Evolutionary conservation across 768 basidiomycete genomes (phyloP), one percentile per base, ranked within the genome.

Genomic region (Psilocybe azurescens): DNA sequence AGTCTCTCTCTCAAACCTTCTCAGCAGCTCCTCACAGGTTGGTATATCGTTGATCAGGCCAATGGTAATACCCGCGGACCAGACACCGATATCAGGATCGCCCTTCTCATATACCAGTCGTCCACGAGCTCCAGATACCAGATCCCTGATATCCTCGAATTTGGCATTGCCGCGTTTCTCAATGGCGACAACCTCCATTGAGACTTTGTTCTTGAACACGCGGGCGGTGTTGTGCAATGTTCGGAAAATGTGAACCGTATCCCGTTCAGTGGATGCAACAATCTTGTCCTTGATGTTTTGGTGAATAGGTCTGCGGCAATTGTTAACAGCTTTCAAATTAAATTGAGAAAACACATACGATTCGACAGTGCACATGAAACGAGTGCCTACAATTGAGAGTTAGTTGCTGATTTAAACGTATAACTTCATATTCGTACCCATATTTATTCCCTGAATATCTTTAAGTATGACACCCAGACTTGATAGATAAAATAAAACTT

Each of bases 361-460:
- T 74, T 97, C 95, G 10, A 88, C 86, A 1, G 94, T 96, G 73
- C 91, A 92, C 93, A 97, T 90, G 79, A 97, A 96, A 5, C 94
- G 86, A 8, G 95, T 95, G 11, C 91, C 81, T 67, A 36, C 8
- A 39, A 10, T 47, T 39, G 32, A 70, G 79, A 13, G 8, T 39
- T 14, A 51, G 32, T 16, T 38, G 20, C 13, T 38, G 24, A 44
- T 3, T 32, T n/a, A 59, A 32, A 39, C 28, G 28, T 32, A 33
- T 5, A 38, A 48, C 29, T 48, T 29, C 47, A 28, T 13, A 39
- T 16, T 11, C 72, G 39, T 69, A 80, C 83, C 95, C 90, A 95
- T 93, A 70, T 95, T 97, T 11, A 91, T 81, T 48, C 94, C 95
- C 89, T 93, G 46, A n/a, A 48, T 16, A 38, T 18, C 18, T 36